Conservation (phyloP, 106 monocot species). For the Allium cepa region DNA sequence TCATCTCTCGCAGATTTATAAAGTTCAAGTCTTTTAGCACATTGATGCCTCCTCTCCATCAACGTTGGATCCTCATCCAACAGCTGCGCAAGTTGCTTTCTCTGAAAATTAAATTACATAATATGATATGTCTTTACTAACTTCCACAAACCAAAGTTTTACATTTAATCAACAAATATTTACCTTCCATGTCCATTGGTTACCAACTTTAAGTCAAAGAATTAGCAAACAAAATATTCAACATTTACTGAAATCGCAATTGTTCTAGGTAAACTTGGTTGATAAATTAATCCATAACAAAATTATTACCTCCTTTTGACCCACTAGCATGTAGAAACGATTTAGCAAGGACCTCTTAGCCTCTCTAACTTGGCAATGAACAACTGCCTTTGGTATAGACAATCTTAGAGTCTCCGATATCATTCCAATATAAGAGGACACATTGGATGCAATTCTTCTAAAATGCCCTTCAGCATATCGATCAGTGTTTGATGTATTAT, state of each 20-base stretch:
- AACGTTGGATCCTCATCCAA: conserved; percentile 85
- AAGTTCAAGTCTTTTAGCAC: conserved; percentile 73
- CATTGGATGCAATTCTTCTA: conserved; percentile 83
- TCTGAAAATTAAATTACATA: conserved; percentile 20
- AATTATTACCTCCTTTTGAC: conserved; percentile 37
- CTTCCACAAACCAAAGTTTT: too few relatives aligned
- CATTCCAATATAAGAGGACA: conserved; percentile 70
- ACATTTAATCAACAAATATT: too few relatives aligned
- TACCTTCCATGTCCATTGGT: too few relatives aligned
- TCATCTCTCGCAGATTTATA: conserved; percentile 89
- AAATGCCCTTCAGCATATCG: conserved; percentile 69
- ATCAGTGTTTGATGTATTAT: conserved; percentile 10
- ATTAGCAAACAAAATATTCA: too few relatives aligned
- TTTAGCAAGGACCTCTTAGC: conserved; percentile 68
- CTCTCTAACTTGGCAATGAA: conserved; percentile 90
- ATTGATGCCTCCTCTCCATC: conserved; percentile 68
- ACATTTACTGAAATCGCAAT: neutral
- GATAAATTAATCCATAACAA: too few relatives aligned
- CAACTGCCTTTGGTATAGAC: conserved; percentile 73
- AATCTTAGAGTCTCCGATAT: conserved; percentile 49
- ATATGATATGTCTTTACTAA: too few relatives aligned
- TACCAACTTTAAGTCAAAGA: too few relatives aligned
- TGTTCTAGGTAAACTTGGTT: neutral
- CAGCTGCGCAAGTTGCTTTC: conserved; percentile 56
- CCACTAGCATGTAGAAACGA: conserved; percentile 65